Base-by-base conservation (phyloP, 495 filamentous ascomycete genomes). In the Penicillium alfredii region DNA sequence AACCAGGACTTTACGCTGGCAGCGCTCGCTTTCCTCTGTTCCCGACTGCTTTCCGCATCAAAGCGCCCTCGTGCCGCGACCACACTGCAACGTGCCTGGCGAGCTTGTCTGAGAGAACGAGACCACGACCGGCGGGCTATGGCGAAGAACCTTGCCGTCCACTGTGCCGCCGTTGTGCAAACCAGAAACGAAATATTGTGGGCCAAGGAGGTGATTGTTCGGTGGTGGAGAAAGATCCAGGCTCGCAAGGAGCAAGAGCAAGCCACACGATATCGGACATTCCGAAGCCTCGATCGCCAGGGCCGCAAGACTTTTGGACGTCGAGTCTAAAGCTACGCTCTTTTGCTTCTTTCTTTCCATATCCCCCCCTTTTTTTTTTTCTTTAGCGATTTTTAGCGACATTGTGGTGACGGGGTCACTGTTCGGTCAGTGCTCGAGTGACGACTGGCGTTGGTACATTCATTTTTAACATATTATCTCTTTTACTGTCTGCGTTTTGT, bases 21-120 rank as follows among this genome's bases (percentile, higher is more conserved):
- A 8, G 64, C 64, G 8, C 66, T 83, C 23, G 66, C 76, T 7
- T 81, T 81, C 54, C 71, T 84, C 6, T 78, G 75, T 28, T 81
- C 77, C 4, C 68, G 80, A 22, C 53, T 84, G 3, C 68, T 83
- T 9, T 64, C 69, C 1, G 63, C 72, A 16, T 71, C 72, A 5
- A 63, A 60, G 37, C 55, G 55, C 14, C 42, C 48, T 19, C 59
- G 63, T 10, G 73, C 73, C 3, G 71, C 71, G 4, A 64, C 50
- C 10, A 41, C 62, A 4, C 55, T 77, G 13, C 69, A 76, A 33
- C 47, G 51, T 13, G 56, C 56, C 23, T 72, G 67, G 59, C 63
- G 70, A 33, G 45, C 42, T n/a, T 49, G 48, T 20, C 34, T 56
- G 9, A 45, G 53, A 26, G 49, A 44, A 3, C 53, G 53, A 12